Base-by-base conservation (phyloP, 805 yeast species). In the Metschnikowia continentalis region DNA sequence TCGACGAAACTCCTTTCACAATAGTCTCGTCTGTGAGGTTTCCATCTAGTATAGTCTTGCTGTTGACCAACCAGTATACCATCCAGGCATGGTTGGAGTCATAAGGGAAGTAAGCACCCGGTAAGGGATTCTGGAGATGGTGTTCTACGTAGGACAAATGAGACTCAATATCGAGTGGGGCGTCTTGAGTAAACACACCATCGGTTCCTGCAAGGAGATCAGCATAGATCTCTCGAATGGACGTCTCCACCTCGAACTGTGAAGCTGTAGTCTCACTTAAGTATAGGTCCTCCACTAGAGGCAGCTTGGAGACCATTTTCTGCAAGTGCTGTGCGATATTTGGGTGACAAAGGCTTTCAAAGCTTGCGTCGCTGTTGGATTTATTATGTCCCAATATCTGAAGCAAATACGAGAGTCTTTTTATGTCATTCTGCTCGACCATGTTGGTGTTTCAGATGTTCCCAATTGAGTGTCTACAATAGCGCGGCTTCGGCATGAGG, bases 21-120 rank as follows among this genome's bases (percentile, higher is more conserved):
- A 48, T 15, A 1, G 35, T 41, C 3, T 22, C 43, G 49, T 50
- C 51, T 19, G 48, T 47, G 13, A 51, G 44, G 14, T 46, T 40
- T 2, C 57, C 57, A 13, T 52, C 46, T 35, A 70, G 49, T 22
- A 70, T 33, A 10, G 42, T 37, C 30, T 59, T 57, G 4, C 69
- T 74, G 62, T 89, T 90, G 42, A 79, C 63, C 6, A 85, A 68
- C 99, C 99, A 94, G 64, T 87, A 92, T 1, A 88, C 52, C 61
- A 92, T 70, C 98, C 98, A 94, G 0, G 96, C 83, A 53, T 86
- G 90, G n/a, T 94, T 87, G 0, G 97, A 94, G 66, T 92, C 97
- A 43, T 89, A 72, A 0, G 77, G 77, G 3, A 66, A 62, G 64
- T 78, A 85, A 7, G 65, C 70, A 2, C 68, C 55, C 0, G 90